phyloP scores from a whole-genome alignment of 495 filamentous ascomycete genomes.

The Friedmanniomyces endolithicus region DNA sequence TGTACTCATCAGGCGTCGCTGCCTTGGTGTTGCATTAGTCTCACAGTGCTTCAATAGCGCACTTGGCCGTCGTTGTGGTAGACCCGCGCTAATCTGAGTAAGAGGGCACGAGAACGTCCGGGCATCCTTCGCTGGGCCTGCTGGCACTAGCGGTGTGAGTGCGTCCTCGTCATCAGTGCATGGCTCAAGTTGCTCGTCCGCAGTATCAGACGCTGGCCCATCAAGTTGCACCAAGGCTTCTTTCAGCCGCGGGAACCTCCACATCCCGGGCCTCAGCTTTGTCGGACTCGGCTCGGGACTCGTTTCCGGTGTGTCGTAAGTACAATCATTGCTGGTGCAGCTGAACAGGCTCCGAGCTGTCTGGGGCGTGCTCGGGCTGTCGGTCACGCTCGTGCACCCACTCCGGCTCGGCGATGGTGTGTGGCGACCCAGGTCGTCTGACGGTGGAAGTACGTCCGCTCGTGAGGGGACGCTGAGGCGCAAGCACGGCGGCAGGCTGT shows the following conservation, averaged over 20 bases:
- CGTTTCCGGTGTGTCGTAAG: conserved; percentile 1
- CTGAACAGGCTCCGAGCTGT: no score
- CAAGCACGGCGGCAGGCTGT: no score
- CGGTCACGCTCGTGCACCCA: background rate
- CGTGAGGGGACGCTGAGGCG: no score
- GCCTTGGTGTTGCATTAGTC: conserved; percentile 4
- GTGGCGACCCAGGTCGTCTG: background rate
- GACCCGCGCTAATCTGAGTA: no score
- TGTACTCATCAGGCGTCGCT: background rate
- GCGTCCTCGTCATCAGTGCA: background rate
- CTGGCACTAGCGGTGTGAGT: conserved; percentile 4
- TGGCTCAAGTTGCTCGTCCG: background rate
- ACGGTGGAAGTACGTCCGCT: background rate
- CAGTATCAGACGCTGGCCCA: background rate
- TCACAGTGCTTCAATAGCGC: conserved; percentile 3
- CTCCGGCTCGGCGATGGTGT: background rate
- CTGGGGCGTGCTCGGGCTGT: background rate
- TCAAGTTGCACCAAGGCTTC: background rate
- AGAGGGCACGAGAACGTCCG: background rate
- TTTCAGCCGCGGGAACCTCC: background rate
- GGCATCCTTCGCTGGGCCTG: conserved; percentile 12
- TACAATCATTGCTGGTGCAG: no score
- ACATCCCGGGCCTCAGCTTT: background rate
- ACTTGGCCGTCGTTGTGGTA: background rate
- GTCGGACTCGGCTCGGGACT: conserved; percentile 1